phyloP scores from a whole-genome alignment of 23 red algal species.

The Gracilaria vermiculophylla region DNA sequence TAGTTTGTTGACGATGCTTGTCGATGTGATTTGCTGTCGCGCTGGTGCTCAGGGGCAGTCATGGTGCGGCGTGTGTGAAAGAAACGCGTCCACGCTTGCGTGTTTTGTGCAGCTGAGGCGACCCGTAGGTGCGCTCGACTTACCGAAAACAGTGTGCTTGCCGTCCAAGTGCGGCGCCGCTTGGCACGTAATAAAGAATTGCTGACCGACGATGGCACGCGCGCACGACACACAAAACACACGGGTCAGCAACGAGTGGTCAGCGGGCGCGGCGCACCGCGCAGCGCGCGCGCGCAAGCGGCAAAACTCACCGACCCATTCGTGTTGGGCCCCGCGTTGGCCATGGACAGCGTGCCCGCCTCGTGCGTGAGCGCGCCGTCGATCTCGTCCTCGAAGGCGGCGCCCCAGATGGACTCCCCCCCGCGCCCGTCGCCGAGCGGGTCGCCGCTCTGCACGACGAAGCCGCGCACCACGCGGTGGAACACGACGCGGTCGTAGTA shows the following conservation, averaged over 20 bases:
- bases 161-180: slow-evolving; percentile 59
- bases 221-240: not conserved
- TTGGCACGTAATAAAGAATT: slow-evolving; percentile 76
- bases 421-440: slow-evolving; percentile 76
- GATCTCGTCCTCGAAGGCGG: slow-evolving; percentile 78
- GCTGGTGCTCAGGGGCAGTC: not conserved
- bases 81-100: not conserved
- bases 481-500: slow-evolving; percentile 74
- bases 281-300: not conserved
- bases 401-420: slow-evolving; percentile 84
- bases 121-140: not conserved
- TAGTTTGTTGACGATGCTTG: not conserved
- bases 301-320: slow-evolving; percentile 83
- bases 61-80: not conserved
- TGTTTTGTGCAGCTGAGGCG: not conserved
- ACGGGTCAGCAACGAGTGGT: not conserved
- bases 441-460: slow-evolving; percentile 84
- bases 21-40: not conserved
- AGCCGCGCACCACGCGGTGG: slow-evolving; percentile 78
- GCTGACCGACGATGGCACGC: not conserved
- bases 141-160: slow-evolving; percentile 86
- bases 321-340: slow-evolving; percentile 92
- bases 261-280: not conserved
- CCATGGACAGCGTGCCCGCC: slow-evolving; percentile 64
- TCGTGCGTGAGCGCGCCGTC: slow-evolving; percentile 59